Base-by-base conservation (phyloP, 2,329 filamentous ascomycete species). In the Talaromyces sp. region DNA sequence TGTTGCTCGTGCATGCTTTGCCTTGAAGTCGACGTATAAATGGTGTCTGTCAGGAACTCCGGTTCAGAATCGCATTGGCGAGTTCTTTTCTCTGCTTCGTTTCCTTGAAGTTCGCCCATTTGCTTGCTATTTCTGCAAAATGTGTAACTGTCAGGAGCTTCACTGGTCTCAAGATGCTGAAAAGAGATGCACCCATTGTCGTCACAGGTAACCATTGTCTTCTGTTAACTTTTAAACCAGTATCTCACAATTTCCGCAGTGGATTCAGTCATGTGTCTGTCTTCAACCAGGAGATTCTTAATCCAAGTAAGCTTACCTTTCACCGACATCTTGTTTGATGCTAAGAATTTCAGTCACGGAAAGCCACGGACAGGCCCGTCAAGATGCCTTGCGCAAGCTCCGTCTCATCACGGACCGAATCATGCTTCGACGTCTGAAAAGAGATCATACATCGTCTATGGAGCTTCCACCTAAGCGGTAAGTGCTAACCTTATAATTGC, bases 1-100 rank as follows among this genome's bases (percentile, higher is more conserved):
- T 77, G 94, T 94, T 11, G 94, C 94, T 21, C 96, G 90, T 73
- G 93, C 94, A 40, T 97, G 93, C 71, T 97, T 97, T 70, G 91
- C 92, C 1, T 79, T 99, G 41, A 87, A 91, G 60, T 89, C 89
- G 17, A 85, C 83, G 17, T 96, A 94, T 75, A 95, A 95, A 66
- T 97, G 94, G 91, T 99, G 94, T 70, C 80, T 99, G 60, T 94
- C 89, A 15, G 94, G 94, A 8, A 99, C 94, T 1, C 94, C 94
- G 0, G 84, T 99, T 1, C 94, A 99, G 72, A 99, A 97, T 69
- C 88, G 93, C 55, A 97, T 97, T 63, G 93, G 94, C 67, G 93
- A 97, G 71, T 95, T 97, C 73, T 97, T 97, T 75, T 97, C 93
- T 0, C 79, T 97, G 21, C 80, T 99, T 57, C 88, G 94, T 2